Conservation (phyloP, 345 rosid species). For the Syzygium aromaticum region DNA sequence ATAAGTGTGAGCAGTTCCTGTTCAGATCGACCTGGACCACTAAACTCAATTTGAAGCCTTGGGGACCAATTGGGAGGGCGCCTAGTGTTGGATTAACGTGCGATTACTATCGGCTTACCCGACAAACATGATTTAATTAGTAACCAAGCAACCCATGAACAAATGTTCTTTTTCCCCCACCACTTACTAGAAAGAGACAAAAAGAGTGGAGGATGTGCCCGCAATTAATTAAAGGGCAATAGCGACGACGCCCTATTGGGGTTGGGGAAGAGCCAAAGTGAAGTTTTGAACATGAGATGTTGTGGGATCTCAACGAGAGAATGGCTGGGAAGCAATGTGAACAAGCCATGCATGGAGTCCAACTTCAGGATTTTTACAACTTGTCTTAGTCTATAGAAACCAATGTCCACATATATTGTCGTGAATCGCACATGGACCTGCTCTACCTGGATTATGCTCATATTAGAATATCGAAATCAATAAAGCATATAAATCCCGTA, state of each 20-base stretch:
- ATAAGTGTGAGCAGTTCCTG: background rate
- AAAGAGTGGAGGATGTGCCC: background rate
- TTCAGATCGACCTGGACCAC: background rate
- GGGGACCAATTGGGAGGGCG: background rate
- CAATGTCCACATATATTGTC: background rate
- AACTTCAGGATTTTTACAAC: background rate
- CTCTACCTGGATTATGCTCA: background rate
- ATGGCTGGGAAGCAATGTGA: background rate
- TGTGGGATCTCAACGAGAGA: background rate
- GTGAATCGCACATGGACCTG: background rate
- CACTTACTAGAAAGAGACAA: background rate
- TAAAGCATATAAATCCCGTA: background rate
- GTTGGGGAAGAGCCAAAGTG: background rate
- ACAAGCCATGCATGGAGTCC: background rate
- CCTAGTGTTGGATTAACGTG: background rate
- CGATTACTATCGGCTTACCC: background rate
- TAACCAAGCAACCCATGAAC: slow-evolving; percentile 7
- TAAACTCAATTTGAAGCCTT: background rate
- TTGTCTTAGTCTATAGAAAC: background rate
- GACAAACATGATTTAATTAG: slow-evolving; percentile 18
- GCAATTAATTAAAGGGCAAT: background rate
- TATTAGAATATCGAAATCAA: background rate
- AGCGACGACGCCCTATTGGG: background rate
- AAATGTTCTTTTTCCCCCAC: background rate
- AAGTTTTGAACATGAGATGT: background rate